These are phyloP conservation scores for Casaregolazyma suthepensis DNA, from an alignment of 1,139 yeast species.

Conservation along the genomic window DNA sequence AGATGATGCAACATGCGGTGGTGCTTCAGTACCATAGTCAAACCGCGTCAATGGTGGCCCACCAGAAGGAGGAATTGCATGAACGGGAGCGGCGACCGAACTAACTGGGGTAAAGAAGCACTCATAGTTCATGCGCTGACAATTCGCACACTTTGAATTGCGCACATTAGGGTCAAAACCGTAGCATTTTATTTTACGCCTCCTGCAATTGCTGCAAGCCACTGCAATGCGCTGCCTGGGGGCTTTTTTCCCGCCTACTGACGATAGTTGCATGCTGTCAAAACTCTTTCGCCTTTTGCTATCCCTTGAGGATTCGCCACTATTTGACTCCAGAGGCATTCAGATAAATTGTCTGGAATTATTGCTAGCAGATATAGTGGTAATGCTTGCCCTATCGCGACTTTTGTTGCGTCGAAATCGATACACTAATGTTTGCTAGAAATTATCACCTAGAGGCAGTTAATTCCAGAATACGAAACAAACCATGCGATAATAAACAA, in stretches of 20 bases:
- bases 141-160: conserved; percentile 29
- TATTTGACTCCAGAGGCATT: neutral
- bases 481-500: neutral
- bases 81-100: conserved; percentile 26
- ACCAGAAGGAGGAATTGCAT: conserved; percentile 14
- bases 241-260: neutral
- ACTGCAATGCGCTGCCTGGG: conserved; percentile 28
- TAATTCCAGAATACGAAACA: neutral
- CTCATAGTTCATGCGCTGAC: conserved; percentile 30
- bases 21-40: neutral
- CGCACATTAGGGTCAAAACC: conserved; percentile 27
- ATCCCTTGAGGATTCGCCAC: neutral
- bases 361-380: neutral
- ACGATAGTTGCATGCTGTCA: neutral
- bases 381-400: neutral
- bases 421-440: neutral
- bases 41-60: neutral
- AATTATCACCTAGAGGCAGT: neutral
- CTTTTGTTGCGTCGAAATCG: neutral
- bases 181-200: conserved; percentile 33
- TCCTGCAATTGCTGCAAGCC: conserved; percentile 31
- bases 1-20: neutral
- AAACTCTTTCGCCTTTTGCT: neutral
- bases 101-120: conserved; percentile 34
- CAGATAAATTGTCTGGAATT: neutral